Evolutionary conservation across 306 rosid species (phyloP).

Genomic region (Cucurbita moschata): DNA sequence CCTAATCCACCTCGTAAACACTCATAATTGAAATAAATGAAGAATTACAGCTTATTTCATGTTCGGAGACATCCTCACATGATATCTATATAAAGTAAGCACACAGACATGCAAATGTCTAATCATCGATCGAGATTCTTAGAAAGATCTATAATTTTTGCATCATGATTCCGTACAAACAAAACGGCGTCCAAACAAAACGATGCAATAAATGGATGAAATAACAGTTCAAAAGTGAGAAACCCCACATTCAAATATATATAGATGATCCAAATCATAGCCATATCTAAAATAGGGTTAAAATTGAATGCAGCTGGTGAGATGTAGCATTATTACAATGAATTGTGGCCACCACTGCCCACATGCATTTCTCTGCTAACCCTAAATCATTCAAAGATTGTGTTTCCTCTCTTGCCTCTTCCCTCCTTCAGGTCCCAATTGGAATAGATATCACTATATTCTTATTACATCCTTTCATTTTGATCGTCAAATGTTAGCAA

Average conservation of each 20-base stretch:
- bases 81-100: background rate
- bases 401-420: background rate
- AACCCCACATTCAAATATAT: background rate
- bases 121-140: background rate
- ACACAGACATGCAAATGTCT: background rate
- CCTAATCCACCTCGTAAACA: too few relatives aligned
- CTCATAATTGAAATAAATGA: too few relatives aligned
- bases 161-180: background rate
- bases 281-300: background rate
- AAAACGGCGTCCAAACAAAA: background rate
- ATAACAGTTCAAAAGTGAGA: background rate
- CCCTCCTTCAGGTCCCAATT: background rate
- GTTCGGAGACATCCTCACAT: background rate
- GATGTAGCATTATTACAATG: constrained; percentile 1
- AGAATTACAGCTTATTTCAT: too few relatives aligned
- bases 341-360: background rate
- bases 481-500: background rate
- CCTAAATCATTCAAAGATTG: constrained; percentile 2
- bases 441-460: background rate
- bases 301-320: background rate
- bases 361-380: background rate
- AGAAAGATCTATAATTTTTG: background rate
- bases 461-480: background rate
- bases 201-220: background rate
- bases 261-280: background rate